Evolutionary conservation across 495 filamentous ascomycete species (phyloP).

Genomic region (Penicillium lagena): DNA sequence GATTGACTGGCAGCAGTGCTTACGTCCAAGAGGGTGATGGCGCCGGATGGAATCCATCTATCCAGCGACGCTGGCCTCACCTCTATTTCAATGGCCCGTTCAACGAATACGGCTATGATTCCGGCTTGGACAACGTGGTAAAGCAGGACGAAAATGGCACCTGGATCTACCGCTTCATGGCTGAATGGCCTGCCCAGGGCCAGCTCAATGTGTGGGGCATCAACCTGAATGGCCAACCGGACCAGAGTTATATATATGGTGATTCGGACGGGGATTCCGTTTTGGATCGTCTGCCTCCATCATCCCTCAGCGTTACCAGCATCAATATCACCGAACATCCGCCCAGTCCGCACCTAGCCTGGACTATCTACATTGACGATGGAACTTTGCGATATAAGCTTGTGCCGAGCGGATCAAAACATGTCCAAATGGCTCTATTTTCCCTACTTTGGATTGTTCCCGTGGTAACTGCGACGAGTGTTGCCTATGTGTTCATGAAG

Average conservation of each 20-base stretch:
- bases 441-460: constrained; percentile 53
- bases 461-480: constrained; percentile 38
- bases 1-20: constrained; percentile 55
- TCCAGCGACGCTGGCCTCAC: constrained; percentile 53
- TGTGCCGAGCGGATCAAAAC: constrained; percentile 47
- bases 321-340: constrained; percentile 58
- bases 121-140: constrained; percentile 52
- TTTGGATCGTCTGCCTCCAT: constrained; percentile 59
- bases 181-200: constrained; percentile 58
- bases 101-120: constrained; percentile 65
- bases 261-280: constrained; percentile 57
- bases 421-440: constrained; percentile 52
- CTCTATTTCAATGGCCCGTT: constrained; percentile 59
- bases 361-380: constrained; percentile 53
- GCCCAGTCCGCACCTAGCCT: constrained; percentile 49
- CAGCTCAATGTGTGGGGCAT: constrained; percentile 67
- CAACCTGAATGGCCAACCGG: constrained; percentile 58
- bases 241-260: constrained; percentile 51
- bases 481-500: constrained; percentile 55
- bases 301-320: constrained; percentile 45
- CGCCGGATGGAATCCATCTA: constrained; percentile 24
- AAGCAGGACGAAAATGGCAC: constrained; percentile 44
- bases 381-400: constrained; percentile 44
- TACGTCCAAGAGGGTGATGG: constrained; percentile 58
- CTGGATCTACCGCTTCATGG: constrained; percentile 58